Evolutionary conservation across 768 basidiomycete species (phyloP).

Genomic region (Boletus barrowsii): DNA sequence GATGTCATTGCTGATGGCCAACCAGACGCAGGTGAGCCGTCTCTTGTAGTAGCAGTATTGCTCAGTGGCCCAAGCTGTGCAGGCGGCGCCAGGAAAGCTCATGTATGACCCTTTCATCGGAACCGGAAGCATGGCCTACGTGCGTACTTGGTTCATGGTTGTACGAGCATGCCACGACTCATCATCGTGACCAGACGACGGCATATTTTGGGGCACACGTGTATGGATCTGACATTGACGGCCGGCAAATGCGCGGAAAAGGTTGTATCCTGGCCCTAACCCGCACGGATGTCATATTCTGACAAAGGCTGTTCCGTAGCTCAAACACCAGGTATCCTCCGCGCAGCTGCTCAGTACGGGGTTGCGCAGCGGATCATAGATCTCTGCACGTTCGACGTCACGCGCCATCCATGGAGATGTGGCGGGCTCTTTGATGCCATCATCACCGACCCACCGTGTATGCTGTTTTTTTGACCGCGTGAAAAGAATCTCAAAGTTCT

Average conservation of each 20-base stretch:
- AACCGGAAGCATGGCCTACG: conserved; percentile 89
- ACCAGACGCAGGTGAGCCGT: conserved; percentile 79
- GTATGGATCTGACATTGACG: conserved; percentile 95
- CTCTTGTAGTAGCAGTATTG: neutral
- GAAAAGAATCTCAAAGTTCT: neutral
- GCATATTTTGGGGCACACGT: conserved; percentile 86
- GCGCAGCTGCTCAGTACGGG: conserved; percentile 84
- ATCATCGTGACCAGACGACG: conserved; percentile 51
- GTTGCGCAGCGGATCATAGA: conserved; percentile 72
- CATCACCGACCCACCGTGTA: conserved; percentile 92
- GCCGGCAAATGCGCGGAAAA: conserved; percentile 95
- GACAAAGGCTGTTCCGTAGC: conserved; percentile 21
- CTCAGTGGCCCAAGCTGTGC: neutral
- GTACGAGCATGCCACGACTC: conserved; percentile 1
- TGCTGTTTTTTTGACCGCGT: conserved; percentile 24
- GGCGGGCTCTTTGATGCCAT: conserved; percentile 93
- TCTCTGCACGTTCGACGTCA: conserved; percentile 91
- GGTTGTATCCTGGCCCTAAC: conserved; percentile 37
- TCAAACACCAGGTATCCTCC: conserved; percentile 64
- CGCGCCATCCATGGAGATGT: conserved; percentile 81
- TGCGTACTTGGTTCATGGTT: conserved; percentile 26
- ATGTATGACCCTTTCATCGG: conserved; percentile 96
- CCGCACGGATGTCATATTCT: neutral
- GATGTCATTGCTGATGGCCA: conserved; percentile 93
- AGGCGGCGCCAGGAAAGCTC: conserved; percentile 87